A percentile compares a stretch with the other conserved stretches of the same genome.
Evolutionary conservation across 148 eudicot species (phyloP).

Genomic region (Rhododendron vialii): DNA sequence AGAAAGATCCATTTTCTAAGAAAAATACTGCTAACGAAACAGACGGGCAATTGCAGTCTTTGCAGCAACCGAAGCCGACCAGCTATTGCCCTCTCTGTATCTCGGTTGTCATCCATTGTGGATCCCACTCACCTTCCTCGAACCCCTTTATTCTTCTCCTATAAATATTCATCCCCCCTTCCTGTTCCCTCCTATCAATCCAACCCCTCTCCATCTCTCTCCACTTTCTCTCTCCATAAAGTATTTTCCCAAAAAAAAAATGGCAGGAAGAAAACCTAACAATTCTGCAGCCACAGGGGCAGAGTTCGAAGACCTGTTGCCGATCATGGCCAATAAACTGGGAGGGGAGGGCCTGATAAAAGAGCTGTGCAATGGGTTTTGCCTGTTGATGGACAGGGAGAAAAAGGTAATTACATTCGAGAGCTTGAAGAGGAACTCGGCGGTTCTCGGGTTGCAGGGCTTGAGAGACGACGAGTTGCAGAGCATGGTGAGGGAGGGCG

Average conservation of each 20-base stretch:
- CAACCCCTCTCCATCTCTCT: background rate
- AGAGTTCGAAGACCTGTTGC: slow-evolving; percentile 26
- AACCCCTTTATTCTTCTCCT: background rate
- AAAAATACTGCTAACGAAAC: background rate
- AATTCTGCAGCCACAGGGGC: background rate
- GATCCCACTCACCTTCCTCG: background rate
- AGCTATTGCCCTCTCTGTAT: slow-evolving; percentile 5
- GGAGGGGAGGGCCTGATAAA: slow-evolving; percentile 36
- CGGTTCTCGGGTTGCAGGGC: slow-evolving; percentile 27
- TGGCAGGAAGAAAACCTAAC: background rate
- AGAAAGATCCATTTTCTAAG: background rate
- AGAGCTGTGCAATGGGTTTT: slow-evolving; percentile 36
- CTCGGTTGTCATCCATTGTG: slow-evolving; percentile 5
- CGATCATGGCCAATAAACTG: slow-evolving; percentile 24
- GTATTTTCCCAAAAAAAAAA: background rate
- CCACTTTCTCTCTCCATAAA: background rate
- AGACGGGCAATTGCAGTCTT: slow-evolving; percentile 10
- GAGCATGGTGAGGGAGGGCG: slow-evolving; percentile 34
- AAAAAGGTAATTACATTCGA: slow-evolving; percentile 28
- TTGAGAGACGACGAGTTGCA: slow-evolving; percentile 26
- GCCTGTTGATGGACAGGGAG: slow-evolving; percentile 28
- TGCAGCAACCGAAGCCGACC: slow-evolving; percentile 24
- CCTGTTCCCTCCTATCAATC: background rate
- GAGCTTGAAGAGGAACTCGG: slow-evolving; percentile 32
- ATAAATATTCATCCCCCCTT: background rate